Evolutionary conservation across 2,329 filamentous ascomycete genomes (phyloP), one percentile per base, ranked within the genome.

Genomic region (Fusarium napiforme): DNA sequence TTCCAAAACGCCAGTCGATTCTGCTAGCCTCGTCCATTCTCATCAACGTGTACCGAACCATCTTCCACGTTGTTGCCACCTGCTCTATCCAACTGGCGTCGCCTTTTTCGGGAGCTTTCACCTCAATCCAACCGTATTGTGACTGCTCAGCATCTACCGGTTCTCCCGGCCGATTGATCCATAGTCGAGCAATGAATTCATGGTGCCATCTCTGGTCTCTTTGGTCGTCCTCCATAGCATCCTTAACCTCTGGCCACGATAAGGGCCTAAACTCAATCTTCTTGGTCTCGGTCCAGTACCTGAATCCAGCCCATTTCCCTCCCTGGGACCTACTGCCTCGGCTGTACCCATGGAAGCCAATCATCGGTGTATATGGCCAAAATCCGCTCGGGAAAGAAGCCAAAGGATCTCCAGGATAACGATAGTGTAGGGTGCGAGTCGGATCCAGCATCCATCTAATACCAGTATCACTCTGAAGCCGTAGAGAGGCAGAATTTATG

Each of bases 361-460:
- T 50, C 4, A 2, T n/a, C 1, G 28, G 15, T 18, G 3, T 1
- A n/a, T 34, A 3, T 12, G 1, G 15, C 28, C 21, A 4, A 3
- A 3, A n/a, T 49, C 7, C 14, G 15, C 3, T 6, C 9, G 14
- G 7, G 6, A 2, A 9, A 30, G 1, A 1, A 34, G 32, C 7
- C 32, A 34, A 34, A 34, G 9, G 8, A 16, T 18, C 46, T 21
- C 18, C 4, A 21, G 26, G 18, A 21, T 47, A 9, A 15, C 12
- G 4, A 21, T 47, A 14, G 7, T 4, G 14, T 15, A 28, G 45
- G 19, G 5, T 21, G 19, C 2, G 0, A 4, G 9, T 39, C 9
- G 9, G 36, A 6, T 39, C 18, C 36, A 39, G 9, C 36, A 1
- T 39, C 37, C 37, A 19, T 47, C 8, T 14, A 21, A 30, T 47